phyloP scores from a whole-genome alignment of 306 rosid genomes.

The Glycine latifolia region DNA sequence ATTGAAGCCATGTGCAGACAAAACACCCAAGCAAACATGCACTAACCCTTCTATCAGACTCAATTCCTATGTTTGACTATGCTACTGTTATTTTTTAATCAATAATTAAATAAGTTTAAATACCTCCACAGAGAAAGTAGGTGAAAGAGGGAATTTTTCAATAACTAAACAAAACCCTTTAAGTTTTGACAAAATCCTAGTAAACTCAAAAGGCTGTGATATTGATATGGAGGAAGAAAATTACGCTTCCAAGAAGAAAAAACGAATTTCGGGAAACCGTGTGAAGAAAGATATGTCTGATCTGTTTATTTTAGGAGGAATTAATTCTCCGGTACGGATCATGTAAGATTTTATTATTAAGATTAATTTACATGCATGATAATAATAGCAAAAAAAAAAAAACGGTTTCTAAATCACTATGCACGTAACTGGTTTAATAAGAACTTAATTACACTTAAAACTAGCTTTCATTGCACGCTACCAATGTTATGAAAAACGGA shows the following conservation, averaged over 20 bases:
- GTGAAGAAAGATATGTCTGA: background rate
- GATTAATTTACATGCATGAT: background rate
- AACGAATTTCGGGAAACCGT: background rate
- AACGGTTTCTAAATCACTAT: no score
- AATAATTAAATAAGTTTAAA: no score
- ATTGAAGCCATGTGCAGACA: no score
- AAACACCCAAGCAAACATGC: no score
- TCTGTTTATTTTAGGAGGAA: background rate
- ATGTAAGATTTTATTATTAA: background rate
- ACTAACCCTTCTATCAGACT: no score
- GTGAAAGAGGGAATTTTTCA: background rate
- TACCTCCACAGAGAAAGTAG: background rate
- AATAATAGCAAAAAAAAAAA: background rate
- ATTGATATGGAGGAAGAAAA: background rate
- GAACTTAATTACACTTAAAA: background rate
- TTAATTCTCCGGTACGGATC: background rate
- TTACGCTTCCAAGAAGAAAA: background rate
- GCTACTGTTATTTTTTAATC: no score
- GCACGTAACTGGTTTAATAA: no score
- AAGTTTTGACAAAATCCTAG: background rate
- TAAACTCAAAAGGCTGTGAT: background rate
- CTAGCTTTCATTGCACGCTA: conserved; percentile 5
- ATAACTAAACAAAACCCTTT: background rate
- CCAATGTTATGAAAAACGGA: background rate
- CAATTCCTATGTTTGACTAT: no score